Conservation (phyloP, 768 basidiomycete species). For the Boletus sensibilis region DNA sequence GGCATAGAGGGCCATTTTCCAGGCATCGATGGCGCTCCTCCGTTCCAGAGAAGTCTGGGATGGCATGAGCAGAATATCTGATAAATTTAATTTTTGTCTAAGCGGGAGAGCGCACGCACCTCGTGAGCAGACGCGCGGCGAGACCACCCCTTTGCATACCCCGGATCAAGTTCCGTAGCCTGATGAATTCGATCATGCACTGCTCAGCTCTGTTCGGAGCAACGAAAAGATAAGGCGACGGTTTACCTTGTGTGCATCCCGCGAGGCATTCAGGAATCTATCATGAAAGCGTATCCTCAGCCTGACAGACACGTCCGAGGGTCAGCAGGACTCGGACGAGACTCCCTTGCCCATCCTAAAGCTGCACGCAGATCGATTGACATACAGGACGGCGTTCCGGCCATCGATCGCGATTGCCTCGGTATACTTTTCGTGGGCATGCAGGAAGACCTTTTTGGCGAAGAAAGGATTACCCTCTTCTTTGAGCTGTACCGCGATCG, state of each 20-base stretch:
- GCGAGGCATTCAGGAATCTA: neutral
- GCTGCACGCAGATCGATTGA: neutral
- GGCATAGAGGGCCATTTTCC: neutral
- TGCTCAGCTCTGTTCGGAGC: neutral
- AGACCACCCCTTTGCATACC: slow-evolving; percentile 3
- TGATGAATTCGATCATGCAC: neutral
- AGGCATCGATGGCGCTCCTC: neutral
- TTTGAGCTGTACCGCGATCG: slow-evolving; percentile 1
- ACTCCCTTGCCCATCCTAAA: neutral
- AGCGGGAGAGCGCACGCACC: neutral
- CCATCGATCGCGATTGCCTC: slow-evolving; percentile 2
- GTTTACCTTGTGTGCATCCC: neutral
- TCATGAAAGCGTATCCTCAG: too few species aligned
- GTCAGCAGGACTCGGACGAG: neutral
- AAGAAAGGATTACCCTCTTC: slow-evolving; percentile 1
- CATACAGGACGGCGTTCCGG: neutral
- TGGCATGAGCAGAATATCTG: neutral
- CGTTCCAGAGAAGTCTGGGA: neutral
- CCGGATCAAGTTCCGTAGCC: neutral
- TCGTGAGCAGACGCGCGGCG: slow-evolving; percentile 2
- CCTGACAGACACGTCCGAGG: neutral
- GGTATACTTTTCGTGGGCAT: slow-evolving; percentile 1
- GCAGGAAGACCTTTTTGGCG: neutral
- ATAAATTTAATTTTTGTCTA: too few species aligned
- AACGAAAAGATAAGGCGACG: neutral